Conservation (phyloP, 306 rosid species). For the Delonix regia region DNA sequence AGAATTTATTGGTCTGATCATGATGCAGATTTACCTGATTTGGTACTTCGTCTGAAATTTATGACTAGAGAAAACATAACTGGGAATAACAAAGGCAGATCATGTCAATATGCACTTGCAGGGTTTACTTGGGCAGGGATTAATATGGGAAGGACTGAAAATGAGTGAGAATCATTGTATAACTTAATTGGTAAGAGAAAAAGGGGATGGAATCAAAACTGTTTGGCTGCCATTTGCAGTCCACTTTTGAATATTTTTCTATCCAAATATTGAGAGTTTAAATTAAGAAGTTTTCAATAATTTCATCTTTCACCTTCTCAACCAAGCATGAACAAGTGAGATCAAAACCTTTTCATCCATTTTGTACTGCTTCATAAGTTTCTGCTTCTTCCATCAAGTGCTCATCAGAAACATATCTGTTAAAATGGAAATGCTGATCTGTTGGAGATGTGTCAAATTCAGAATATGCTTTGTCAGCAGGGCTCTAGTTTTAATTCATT, state of each 20-base stretch:
- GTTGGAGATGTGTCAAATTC: neutral
- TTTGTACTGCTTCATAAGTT: neutral
- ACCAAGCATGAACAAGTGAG: neutral
- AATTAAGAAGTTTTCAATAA: neutral
- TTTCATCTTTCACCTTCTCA: neutral
- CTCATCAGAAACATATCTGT: neutral
- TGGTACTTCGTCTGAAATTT: conserved; percentile 18
- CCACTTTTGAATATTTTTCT: neutral
- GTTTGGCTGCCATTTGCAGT: neutral
- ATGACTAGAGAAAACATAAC: neutral
- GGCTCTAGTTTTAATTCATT: neutral
- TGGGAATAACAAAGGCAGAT: conserved; percentile 1
- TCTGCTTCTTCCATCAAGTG: neutral
- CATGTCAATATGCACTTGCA: conserved; percentile 4
- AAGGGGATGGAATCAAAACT: neutral
- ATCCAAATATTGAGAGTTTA: neutral
- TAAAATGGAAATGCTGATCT: neutral
- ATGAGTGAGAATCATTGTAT: conserved; percentile 7
- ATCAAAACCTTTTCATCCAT: neutral
- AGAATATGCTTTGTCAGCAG: neutral
- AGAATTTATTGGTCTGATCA: neutral
- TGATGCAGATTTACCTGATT: conserved; percentile 21
- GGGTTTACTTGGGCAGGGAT: neutral
- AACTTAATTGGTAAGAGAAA: neutral
- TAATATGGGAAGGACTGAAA: neutral